A percentile compares a stretch with the other conserved stretches of the same genome.
phyloP scores from a whole-genome alignment of 2,329 filamentous ascomycete species.

The Dothistroma pini region DNA sequence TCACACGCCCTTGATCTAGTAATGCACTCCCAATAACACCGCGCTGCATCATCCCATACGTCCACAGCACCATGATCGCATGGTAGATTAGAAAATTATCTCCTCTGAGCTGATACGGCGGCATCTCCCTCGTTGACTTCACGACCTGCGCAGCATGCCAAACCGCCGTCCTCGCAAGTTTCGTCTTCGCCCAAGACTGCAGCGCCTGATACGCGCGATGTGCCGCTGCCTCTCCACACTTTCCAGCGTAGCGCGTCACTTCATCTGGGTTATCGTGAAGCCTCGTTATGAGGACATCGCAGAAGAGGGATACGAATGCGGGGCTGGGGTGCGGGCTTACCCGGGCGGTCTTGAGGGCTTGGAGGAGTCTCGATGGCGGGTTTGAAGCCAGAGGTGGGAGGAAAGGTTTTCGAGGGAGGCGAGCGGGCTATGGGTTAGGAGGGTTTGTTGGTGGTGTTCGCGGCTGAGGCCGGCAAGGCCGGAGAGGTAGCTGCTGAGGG shows the following conservation, averaged over 20 bases:
- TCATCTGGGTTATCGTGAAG: constrained; percentile 19
- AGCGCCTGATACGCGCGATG: constrained; percentile 21
- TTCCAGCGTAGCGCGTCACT: constrained; percentile 21
- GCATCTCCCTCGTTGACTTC: constrained; percentile 6
- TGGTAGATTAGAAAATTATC: constrained; percentile 22
- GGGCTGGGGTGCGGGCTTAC: neutral
- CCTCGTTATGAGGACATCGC: constrained; percentile 21
- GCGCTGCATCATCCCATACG: constrained; percentile 20
- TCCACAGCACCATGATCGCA: constrained; percentile 22
- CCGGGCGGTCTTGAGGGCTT: constrained; percentile 7
- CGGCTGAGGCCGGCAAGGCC: constrained; percentile 21
- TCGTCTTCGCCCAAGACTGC: constrained; percentile 17
- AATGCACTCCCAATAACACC: constrained; percentile 9
- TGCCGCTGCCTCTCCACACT: constrained; percentile 22
- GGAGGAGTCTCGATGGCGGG: constrained; percentile 20
- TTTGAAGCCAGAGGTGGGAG: constrained; percentile 22
- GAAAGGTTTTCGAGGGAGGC: constrained; percentile 13
- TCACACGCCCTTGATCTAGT: neutral
- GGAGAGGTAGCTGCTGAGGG: constrained; percentile 12
- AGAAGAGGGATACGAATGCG: constrained; percentile 9
- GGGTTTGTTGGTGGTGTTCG: constrained; percentile 21
- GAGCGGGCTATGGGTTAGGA: constrained; percentile 5
- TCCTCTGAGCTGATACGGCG: constrained; percentile 19
- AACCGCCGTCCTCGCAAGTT: constrained; percentile 20
- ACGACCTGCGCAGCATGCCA: constrained; percentile 20